These are phyloP conservation scores for Lachancea meyersii DNA, from an alignment of 805 yeast species.

Conservation along the genomic window DNA sequence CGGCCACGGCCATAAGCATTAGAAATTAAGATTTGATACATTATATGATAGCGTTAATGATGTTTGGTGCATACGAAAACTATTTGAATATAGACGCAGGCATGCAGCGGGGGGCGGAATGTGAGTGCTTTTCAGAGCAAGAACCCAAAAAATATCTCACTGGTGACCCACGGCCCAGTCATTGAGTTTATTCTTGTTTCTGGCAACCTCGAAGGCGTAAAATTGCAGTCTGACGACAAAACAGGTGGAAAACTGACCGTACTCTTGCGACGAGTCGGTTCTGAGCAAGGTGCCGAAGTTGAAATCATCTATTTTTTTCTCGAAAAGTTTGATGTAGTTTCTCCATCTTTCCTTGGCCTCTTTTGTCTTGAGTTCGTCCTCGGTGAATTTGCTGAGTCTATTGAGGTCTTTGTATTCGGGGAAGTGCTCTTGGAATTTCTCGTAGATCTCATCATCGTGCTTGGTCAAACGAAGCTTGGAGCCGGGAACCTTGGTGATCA, in stretches of 20 bases:
- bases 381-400: slow-evolving; percentile 53
- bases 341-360: slow-evolving; percentile 90
- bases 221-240: slow-evolving; percentile 92
- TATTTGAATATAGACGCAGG: neutral
- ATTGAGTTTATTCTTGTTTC: slow-evolving; percentile 85
- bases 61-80: neutral
- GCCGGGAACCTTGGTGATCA: slow-evolving; percentile 71
- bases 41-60: slow-evolving; percentile 4
- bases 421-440: slow-evolving; percentile 57
- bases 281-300: slow-evolving; percentile 94
- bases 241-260: slow-evolving; percentile 75
- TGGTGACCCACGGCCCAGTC: slow-evolving; percentile 66
- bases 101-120: no score
- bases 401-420: slow-evolving; percentile 77
- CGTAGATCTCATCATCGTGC: slow-evolving; percentile 64
- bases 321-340: slow-evolving; percentile 73
- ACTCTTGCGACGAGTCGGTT: slow-evolving; percentile 63
- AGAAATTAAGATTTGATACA: neutral
- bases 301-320: slow-evolving; percentile 75
- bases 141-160: slow-evolving; percentile 5
- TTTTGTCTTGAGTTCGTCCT: slow-evolving; percentile 74
- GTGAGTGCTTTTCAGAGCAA: no score
- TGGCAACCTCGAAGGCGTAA: slow-evolving; percentile 87
- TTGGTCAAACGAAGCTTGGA: slow-evolving; percentile 67
- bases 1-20: slow-evolving; percentile 22